phyloP scores from a whole-genome alignment of 2,329 filamentous ascomycete genomes.

The Clonostachys sp. region DNA sequence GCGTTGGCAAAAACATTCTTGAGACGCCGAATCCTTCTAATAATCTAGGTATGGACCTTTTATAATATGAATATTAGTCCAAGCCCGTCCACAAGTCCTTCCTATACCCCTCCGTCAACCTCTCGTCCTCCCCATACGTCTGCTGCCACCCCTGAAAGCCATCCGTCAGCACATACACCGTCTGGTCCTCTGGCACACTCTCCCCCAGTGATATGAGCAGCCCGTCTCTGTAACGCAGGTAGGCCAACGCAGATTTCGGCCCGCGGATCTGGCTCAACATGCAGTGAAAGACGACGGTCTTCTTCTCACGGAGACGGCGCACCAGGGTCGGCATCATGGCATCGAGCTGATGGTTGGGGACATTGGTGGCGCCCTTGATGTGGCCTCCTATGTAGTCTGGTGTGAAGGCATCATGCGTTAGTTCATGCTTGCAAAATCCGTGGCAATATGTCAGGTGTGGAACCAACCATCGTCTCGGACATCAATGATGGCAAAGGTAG shows the following conservation, averaged over 20 bases:
- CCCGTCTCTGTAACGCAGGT: slow-evolving; percentile 66
- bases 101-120: slow-evolving; percentile 77
- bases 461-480: slow-evolving; percentile 74
- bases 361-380: slow-evolving; percentile 72
- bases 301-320: slow-evolving; percentile 68
- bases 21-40: no score
- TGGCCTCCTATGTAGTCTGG: slow-evolving; percentile 87
- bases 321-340: slow-evolving; percentile 78
- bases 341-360: slow-evolving; percentile 70
- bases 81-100: slow-evolving; percentile 70
- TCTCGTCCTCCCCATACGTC: slow-evolving; percentile 69
- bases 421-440: not conserved
- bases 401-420: not conserved
- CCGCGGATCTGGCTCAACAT: slow-evolving; percentile 87
- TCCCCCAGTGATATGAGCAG: slow-evolving; percentile 21
- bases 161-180: slow-evolving; percentile 74
- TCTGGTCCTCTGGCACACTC: slow-evolving; percentile 44
- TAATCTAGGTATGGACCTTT: no score
- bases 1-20: no score
- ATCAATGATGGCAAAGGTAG: slow-evolving; percentile 71
- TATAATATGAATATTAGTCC: no score
- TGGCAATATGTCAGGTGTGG: not conserved
- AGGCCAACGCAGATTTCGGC: slow-evolving; percentile 76
- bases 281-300: slow-evolving; percentile 92
- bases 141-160: slow-evolving; percentile 92